phyloP scores from a whole-genome alignment of 169 alveolate genomes.

The Perkinsus chesapeaki region DNA sequence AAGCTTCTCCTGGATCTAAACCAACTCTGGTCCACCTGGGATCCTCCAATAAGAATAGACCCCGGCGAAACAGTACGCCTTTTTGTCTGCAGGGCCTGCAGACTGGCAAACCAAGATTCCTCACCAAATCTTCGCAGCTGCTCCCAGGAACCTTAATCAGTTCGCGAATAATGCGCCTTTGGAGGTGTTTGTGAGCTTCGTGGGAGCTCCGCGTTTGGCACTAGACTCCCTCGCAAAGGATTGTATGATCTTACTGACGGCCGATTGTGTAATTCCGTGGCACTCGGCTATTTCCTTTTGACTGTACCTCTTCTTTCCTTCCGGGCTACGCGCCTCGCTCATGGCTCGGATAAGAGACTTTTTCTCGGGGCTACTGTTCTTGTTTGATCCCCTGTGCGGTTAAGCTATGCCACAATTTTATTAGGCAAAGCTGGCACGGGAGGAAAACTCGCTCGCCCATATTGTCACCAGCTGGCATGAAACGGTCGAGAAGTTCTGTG shows the following conservation, averaged over 20 bases:
- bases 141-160: not conserved
- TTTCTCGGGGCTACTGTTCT: not conserved
- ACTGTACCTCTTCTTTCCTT: not conserved
- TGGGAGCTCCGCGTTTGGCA: not conserved
- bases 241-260: not conserved
- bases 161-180: not conserved
- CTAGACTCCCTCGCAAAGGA: not conserved
- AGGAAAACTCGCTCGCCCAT: not conserved
- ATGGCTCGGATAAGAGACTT: not conserved
- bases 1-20: too few species aligned
- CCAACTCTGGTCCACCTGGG: too few species aligned
- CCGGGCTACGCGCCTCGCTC: not conserved
- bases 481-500: not conserved
- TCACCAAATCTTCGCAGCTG: not conserved
- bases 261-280: not conserved
- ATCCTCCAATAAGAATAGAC: not conserved
- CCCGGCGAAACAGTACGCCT: not conserved
- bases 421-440: not conserved
- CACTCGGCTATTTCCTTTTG: not conserved
- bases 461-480: not conserved
- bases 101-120: not conserved
- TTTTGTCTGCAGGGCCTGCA: not conserved
- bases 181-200: not conserved
- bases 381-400: too few species aligned
- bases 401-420: not conserved